phyloP scores from a whole-genome alignment of 257 asterid genomes.

The Nicotiana noctiflora region DNA sequence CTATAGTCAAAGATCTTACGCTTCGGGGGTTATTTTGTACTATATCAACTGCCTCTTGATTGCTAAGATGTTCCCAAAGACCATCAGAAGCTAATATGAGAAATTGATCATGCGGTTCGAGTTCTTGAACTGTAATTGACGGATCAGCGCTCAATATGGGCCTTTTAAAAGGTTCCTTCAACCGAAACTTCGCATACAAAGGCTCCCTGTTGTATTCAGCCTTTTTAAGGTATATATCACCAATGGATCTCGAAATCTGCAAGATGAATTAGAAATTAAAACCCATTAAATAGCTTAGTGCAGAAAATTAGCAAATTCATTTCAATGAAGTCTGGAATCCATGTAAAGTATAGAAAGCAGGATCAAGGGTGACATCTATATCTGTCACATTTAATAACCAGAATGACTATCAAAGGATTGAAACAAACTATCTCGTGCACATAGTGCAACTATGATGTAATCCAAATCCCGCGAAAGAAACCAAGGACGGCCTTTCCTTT shows the following conservation, averaged over 20 bases:
- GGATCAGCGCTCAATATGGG: slow-evolving; percentile 37
- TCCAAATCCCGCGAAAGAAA: background rate
- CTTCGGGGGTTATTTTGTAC: slow-evolving; percentile 39
- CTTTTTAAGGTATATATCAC: slow-evolving; percentile 47
- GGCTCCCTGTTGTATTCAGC: slow-evolving; percentile 48
- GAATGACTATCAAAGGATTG: background rate
- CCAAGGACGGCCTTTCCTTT: background rate
- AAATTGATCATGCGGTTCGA: slow-evolving; percentile 11
- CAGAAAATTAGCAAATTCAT: background rate
- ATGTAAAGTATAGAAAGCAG: background rate
- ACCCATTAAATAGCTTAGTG: background rate
- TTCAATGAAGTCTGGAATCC: background rate
- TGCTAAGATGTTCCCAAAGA: slow-evolving; percentile 47
- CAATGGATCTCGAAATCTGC: slow-evolving; percentile 46
- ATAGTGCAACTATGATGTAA: background rate
- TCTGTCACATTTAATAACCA: background rate
- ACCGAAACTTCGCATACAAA: slow-evolving; percentile 39
- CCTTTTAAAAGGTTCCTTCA: slow-evolving; percentile 31
- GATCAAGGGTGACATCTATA: background rate
- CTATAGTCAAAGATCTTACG: slow-evolving; percentile 22
- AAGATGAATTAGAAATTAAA: slow-evolving; percentile 2
- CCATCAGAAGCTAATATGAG: slow-evolving; percentile 15
- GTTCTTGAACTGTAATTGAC: slow-evolving; percentile 11
- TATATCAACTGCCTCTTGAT: slow-evolving; percentile 44
- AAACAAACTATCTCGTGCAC: background rate